A percentile compares a stretch with the other conserved stretches of the same genome.
phyloP scores from a whole-genome alignment of 2,329 filamentous ascomycete species.

The Pestalotiopsis sp. region DNA sequence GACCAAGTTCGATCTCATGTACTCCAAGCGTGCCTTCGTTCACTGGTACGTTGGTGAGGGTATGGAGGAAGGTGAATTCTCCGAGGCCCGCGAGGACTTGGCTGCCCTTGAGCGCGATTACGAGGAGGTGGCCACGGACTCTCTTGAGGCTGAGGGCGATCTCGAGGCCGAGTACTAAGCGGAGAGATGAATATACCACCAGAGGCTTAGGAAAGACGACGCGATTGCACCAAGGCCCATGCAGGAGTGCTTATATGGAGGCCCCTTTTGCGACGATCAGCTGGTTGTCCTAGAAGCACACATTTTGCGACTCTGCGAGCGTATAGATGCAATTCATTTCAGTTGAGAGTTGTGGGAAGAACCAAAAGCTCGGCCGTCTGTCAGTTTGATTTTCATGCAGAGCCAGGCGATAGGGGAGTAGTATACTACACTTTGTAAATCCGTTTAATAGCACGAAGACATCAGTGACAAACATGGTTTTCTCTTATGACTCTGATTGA shows the following conservation, averaged over 20 bases:
- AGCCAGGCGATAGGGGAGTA: slow-evolving; percentile 31
- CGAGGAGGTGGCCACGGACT: slow-evolving; percentile 97
- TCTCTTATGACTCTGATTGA: not conserved
- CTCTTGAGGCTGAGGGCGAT: slow-evolving; percentile 83
- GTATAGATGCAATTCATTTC: slow-evolving; percentile 22
- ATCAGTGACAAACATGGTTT: not conserved
- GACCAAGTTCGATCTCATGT: slow-evolving; percentile 99
- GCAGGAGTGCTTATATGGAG: slow-evolving; percentile 12
- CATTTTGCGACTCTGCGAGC: slow-evolving; percentile 20
- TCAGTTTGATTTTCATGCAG: slow-evolving; percentile 27
- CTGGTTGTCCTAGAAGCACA: slow-evolving; percentile 18
- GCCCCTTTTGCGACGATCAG: slow-evolving; percentile 21
- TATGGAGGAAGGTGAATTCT: slow-evolving; percentile 99
- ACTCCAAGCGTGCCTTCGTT: slow-evolving; percentile 99
- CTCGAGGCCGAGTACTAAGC: slow-evolving; percentile 88
- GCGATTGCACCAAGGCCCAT: not conserved
- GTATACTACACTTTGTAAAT: slow-evolving; percentile 37
- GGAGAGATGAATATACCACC: slow-evolving; percentile 13
- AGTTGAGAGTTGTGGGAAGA: slow-evolving; percentile 23
- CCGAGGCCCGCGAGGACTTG: slow-evolving; percentile 96
- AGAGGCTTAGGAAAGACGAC: slow-evolving; percentile 18
- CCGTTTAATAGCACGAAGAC: slow-evolving; percentile 33
- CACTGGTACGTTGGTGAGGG: slow-evolving; percentile 99
- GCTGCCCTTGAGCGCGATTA: slow-evolving; percentile 98
- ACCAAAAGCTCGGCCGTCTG: slow-evolving; percentile 19